Evolutionary conservation across 768 basidiomycete genomes (phyloP), one percentile per base, ranked within the genome.

Genomic region (Amyloporia xantha): DNA sequence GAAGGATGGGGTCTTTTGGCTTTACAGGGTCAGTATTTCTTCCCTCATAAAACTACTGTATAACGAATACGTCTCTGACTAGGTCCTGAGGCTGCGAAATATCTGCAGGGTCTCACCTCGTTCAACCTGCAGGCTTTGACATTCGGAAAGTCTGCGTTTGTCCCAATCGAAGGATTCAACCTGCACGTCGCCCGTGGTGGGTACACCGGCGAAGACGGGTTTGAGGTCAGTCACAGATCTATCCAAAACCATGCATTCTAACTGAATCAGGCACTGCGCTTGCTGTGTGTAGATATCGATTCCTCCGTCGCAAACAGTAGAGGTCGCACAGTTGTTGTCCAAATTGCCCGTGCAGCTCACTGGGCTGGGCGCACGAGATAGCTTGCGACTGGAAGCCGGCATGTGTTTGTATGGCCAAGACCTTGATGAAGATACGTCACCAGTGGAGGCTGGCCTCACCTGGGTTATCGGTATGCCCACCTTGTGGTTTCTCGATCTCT

Each of bases 181-280:
- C 76, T 90, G 28, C 92, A 98, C 62, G 80, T 98, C 25, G 88
- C 92, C 6, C 82, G 96, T 13, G 91, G 92, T 24, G 96, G 96
- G 4, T 99, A 99, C 68, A 98, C 96, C 0, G 96, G 96, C 10
- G 96, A 99, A 68, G 96, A 99, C 66, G 96, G 96, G 0, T 98
- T 99, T 56, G 96, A 99, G 76, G 92, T 83, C 21, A 50, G 70
- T 52, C 54, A 53, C 44, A 1, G 26, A 19, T 27, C 28, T 17
- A 2, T 23, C n/a, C 12, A 35, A 11, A 30, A 20, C n/a, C 10
- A 51, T 23, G 21, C 25, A 40, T 46, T 21, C 25, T 47, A 2
- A 40, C 33, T 23, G 20, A 39, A 41, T 42, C 20, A n/a, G n/a
- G n/a, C n/a, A n/a, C n/a, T n/a, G n/a, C n/a, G n/a, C 37, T 4